Percentiles rank a stretch among this genome's conserved stretches.
phyloP scores from a whole-genome alignment of 1,139 yeast genomes.

The Yamadazyma dendronema region DNA sequence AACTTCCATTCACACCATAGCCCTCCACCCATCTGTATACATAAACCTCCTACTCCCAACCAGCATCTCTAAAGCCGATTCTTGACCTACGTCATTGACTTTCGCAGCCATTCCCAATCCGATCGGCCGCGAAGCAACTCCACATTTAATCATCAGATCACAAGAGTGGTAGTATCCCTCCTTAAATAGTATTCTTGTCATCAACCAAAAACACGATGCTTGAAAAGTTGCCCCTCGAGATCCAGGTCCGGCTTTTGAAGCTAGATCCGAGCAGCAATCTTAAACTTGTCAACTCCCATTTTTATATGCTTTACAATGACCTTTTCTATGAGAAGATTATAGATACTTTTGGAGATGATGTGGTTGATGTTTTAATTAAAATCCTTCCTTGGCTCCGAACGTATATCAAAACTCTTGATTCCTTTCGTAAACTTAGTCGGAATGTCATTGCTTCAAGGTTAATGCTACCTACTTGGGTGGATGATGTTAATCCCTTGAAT shows the following conservation, averaged over 20 bases:
- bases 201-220: constrained; percentile 9
- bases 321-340: constrained; percentile 44
- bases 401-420: constrained; percentile 49
- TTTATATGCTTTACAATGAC: constrained; percentile 50
- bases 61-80: too few species aligned
- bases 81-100: too few species aligned
- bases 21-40: too few species aligned
- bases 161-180: background rate
- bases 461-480: constrained; percentile 18
- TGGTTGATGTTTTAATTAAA: constrained; percentile 25
- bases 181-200: background rate
- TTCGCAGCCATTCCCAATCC: background rate
- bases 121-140: background rate
- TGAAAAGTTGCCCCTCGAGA: constrained; percentile 47
- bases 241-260: constrained; percentile 40
- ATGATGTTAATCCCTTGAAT: constrained; percentile 20
- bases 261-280: constrained; percentile 44
- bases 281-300: constrained; percentile 40
- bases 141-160: constrained; percentile 1
- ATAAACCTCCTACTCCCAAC: too few species aligned
- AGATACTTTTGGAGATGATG: constrained; percentile 42
- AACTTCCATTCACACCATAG: too few species aligned
- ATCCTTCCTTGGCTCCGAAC: constrained; percentile 42
- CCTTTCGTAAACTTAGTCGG: constrained; percentile 38
- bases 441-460: constrained; percentile 33